Base-by-base conservation (phyloP, 2,329 filamentous ascomycete species). In the Shiraia bambusicola region DNA sequence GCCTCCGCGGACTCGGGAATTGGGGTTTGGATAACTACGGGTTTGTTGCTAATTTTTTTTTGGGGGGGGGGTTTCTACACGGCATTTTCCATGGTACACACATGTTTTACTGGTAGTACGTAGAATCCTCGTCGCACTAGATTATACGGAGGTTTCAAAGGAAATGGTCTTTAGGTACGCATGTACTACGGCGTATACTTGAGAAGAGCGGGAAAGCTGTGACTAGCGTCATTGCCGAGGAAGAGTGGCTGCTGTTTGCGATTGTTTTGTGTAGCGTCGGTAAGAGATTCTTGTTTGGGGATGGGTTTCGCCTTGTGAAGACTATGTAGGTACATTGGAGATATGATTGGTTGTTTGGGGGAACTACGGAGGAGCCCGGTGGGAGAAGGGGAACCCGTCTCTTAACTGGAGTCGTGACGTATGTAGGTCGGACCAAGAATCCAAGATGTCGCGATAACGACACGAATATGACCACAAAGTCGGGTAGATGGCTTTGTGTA, bases 11-110 rank as follows among this genome's bases (percentile, higher is more conserved):
- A n/a, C n/a, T n/a, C n/a, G n/a, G n/a, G n/a, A n/a, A n/a, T n/a
- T n/a, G n/a, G n/a, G n/a, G n/a, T n/a, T n/a, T n/a, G n/a, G n/a
- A n/a, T n/a, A n/a, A n/a, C n/a, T n/a, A n/a, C n/a, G n/a, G n/a
- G n/a, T n/a, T n/a, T n/a, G n/a, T n/a, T 22, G 4, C 19, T 8
- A 22, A 22, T 22, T 22, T 8, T 22, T 22, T n/a, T n/a, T 38
- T 34, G 29, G 11, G 28, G 28, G 40, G 10, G 14, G 30, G 14
- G 17, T 17, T 34, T 27, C 34, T 22, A 22, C 19, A 22, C 19
- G 19, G 19, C 15, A 19, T 38, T 11, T 28, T 28, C 28, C 27
- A 25, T 17, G 43, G 43, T 38, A n/a, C 11, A 17, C 39, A 38
- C 27, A 4, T 32, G 37, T 38, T 15, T 22, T 22, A 22, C 19